Evolutionary conservation across 768 basidiomycete species (phyloP), one percentile per base, ranked within the genome.

Genomic region (Melanogaster broomeanus): DNA sequence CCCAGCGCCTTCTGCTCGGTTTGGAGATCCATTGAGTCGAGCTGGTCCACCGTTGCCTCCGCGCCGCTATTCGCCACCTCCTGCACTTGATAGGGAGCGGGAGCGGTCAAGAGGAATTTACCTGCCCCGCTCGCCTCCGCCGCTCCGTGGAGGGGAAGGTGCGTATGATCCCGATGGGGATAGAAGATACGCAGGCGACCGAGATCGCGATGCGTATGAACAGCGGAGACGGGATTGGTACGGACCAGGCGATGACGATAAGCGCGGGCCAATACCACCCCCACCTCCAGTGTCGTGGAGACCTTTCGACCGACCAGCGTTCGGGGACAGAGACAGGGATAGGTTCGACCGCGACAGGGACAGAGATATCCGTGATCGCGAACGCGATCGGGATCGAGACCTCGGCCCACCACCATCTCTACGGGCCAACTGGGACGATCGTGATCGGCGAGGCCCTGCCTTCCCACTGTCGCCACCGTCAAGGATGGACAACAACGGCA

Each of bases 201-300:
- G 63, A 40, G 62, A 64, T 39, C 69, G 74, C 18, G 70, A 73
- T 15, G 61, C 56, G 15, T 71, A 62, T 44, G 64, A 67, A 30
- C 57, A 51, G 33, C 61, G 68, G 35, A 56, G 66, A 34, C 64
- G 66, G 30, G 63, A 64, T 12, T 65, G 67, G 61, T 64, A 64
- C 33, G 63, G 57, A 24, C 62, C 67, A 42, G 70, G 72, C 35
- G 73, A 77, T 6, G 74, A 78, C 31, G 76, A 77, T 47, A 75
- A 75, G 45, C 66, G 74, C 48, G 59, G 48, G 34, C 48, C 30
- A 19, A 16, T 42, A 16, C 6, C 19, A 18, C 30, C 42, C 18
- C 30, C 48, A 11, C 19, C 28, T 7, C 56, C 53, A 13, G 53
- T 56, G 12, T 39, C 56, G 13, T 70, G 60, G 68, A 62, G 67